Evolutionary conservation across 306 rosid species (phyloP).

Genomic region (Quercus cerris): DNA sequence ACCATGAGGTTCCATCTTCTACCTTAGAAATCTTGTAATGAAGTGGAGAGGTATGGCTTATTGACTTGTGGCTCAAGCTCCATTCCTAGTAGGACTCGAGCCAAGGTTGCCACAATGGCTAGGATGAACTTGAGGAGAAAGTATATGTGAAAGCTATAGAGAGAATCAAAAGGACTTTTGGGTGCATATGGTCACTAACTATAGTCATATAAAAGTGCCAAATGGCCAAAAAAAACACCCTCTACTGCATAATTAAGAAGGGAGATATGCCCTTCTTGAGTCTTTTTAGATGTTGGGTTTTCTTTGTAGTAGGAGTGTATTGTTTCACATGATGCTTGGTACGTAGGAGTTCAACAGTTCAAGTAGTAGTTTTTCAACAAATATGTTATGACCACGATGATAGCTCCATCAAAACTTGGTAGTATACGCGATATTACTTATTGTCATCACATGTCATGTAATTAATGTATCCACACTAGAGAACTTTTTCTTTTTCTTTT

Average conservation of each 20-base stretch:
- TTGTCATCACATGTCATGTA: no score
- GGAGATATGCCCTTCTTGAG: neutral
- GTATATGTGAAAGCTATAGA: constrained; percentile 49
- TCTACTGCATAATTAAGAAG: constrained; percentile 22
- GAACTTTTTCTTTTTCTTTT: no score
- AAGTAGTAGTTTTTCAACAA: no score
- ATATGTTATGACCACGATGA: no score
- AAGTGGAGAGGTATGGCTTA: constrained; percentile 53
- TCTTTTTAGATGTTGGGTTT: neutral
- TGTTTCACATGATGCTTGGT: no score
- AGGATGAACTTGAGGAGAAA: constrained; percentile 42
- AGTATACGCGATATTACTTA: no score
- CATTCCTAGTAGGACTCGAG: constrained; percentile 31
- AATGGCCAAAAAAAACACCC: constrained; percentile 20
- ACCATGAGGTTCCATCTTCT: constrained; percentile 74
- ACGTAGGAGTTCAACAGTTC: no score
- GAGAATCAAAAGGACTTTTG: constrained; percentile 24
- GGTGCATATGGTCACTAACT: constrained; percentile 32
- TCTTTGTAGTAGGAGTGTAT: neutral
- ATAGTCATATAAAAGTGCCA: constrained; percentile 29
- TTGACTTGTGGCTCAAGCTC: constrained; percentile 66
- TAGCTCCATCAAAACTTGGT: accelerated
- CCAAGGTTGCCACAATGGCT: constrained; percentile 33
- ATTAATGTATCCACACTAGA: no score
- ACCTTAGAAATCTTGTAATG: constrained; percentile 74